Evolutionary conservation across 202 grass and related monocot genomes (phyloP), one percentile per base, ranked within the genome.

Genomic region (Elaeis oleifera): DNA sequence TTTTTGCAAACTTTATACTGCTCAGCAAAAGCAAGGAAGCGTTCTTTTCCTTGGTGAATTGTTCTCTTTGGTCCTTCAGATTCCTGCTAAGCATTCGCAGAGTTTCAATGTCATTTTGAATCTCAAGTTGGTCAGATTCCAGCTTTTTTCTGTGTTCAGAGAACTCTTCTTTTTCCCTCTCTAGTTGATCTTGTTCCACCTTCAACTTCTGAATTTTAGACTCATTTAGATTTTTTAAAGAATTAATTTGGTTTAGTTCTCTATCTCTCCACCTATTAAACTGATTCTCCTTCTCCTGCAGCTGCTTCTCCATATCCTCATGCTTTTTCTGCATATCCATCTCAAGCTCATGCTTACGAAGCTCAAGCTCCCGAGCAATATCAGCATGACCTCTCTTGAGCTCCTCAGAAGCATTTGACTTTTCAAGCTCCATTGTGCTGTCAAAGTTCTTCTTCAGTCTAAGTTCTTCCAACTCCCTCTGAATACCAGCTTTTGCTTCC

Each of bases 61-160:
- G 63, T 65, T 99, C 82, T 62, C 88, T 74, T 27, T 85, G 82
- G 50, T 58, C 69, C 66, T 89, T 89, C 74, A 97, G 63, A 67
- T 69, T 83, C 22, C 75, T 82, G 78, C 85, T 92, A 50, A 89
- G 72, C 5, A 18, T 18, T 23, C 84, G 74, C 62, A 99, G 88
- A 66, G 71, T 84, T 54, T 92, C 80, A 48, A 92, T 99, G 55
- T 99, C 94, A 39, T 57, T 84, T 62, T 71, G 89, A 74, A 92
- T 88, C 69, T 99, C 94, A 57, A 25, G 63, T 77, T 82, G 82
- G 49, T 92, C 85, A 31, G 17, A 74, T 76, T 92, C 85, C 49
- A 92, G 60, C 67, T 88, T 92, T 23, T 78, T 73, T 74, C 65
- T 80, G 39, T 89, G 79, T 55, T 72, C 77, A 29, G 27, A 49